Evolutionary conservation across 441 rosid species (phyloP), one percentile per base, ranked within the genome.

Genomic region (Populus hybrid): DNA sequence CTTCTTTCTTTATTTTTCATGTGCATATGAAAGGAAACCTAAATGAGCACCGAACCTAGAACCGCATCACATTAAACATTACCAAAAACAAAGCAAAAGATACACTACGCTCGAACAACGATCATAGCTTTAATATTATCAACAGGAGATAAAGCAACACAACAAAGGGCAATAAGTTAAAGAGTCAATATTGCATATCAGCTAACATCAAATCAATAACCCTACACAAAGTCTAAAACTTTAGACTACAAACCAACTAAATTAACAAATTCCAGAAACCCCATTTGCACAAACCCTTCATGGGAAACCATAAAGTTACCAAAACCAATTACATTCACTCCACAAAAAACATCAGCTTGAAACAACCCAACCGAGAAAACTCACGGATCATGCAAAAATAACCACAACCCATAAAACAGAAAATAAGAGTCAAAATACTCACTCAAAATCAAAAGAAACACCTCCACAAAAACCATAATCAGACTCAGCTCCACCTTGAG

Each of bases 371-470:
- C 23, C 10, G 75, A 73, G 67, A 57, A n/a, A 78, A 78, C 63
- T 35, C 81, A 76, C 65, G 77, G 84, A 85, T 85, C 83, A 80
- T 68, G 69, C 70, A 40, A 70, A 78, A 78, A 69, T 24, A 82
- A 78, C 46, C 59, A 63, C 74, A 76, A 83, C 76, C 85, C 83
- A 75, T 40, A 57, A 73, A 77, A 20, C 67, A 59, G n/a, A 5
- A 72, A 69, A 70, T 2, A 61, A 69, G 75, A 74, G 67, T 2
- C 24, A 68, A 75, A 40, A 73, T 50, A 86, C 94, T 90, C 77
- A 89, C 94, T 75, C 6, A 83, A 81, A 69, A 87, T 76, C 79
- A 86, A 67, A 76, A 88, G 30, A 80, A 87, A 68, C 75, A 83
- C 50, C 72, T 82, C 34, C 21, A 80, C 50, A 71, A 84, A 76